Evolutionary conservation across 192 early-diverging fungal species (phyloP).

Genomic region (Coemansia sp.): DNA sequence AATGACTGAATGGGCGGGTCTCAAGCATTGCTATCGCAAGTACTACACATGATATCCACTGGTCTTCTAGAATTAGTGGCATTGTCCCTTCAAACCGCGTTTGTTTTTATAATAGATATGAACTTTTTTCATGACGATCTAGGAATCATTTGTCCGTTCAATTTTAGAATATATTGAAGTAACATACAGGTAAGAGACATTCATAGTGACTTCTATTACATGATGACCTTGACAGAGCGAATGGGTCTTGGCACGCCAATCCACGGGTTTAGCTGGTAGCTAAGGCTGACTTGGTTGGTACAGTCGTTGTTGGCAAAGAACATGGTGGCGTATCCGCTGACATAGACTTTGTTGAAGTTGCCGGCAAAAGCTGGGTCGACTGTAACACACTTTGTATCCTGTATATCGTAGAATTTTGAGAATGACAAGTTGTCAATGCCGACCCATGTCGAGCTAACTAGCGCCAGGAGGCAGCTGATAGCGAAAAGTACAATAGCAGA

Average conservation of each 20-base stretch:
- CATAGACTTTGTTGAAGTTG: not conserved
- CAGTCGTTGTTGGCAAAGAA: slow-evolving; percentile 1
- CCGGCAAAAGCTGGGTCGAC: not conserved
- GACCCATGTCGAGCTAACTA: not conserved
- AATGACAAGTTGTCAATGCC: not conserved
- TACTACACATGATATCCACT: no score
- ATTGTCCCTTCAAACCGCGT: no score
- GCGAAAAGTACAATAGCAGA: not conserved
- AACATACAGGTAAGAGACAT: not conserved
- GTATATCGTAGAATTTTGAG: not conserved
- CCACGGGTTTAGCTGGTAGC: not conserved
- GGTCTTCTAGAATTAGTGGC: no score
- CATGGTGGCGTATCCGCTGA: not conserved
- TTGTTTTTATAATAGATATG: no score
- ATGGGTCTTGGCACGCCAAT: not conserved
- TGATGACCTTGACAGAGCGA: slow-evolving; percentile 4
- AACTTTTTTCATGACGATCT: no score
- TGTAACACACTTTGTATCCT: not conserved
- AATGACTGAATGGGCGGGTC: not conserved
- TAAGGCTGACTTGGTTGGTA: not conserved
- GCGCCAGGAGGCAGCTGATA: not conserved
- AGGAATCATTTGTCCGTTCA: not conserved
- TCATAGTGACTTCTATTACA: not conserved
- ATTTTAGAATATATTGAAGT: not conserved
- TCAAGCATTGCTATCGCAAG: not conserved